phyloP scores from a whole-genome alignment of 495 filamentous ascomycete genomes.

The Aspergillus campestris region DNA sequence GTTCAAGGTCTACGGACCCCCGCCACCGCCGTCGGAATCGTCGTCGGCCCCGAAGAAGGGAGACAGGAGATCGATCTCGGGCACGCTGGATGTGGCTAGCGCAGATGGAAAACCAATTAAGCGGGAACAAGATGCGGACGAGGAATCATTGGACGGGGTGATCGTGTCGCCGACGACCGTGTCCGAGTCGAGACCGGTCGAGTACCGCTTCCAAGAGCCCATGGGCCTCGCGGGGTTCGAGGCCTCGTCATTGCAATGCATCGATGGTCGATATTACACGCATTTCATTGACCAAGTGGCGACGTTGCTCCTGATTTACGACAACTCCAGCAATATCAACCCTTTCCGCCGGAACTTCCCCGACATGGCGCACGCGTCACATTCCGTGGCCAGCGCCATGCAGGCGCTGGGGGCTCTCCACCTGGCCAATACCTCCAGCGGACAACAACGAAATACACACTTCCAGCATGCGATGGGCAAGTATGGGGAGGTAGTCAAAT shows the following conservation, averaged over 20 bases:
- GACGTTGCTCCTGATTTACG: conserved; percentile 31
- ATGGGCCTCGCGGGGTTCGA: conserved; percentile 13
- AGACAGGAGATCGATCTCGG: conserved; percentile 13
- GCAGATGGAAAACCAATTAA: conserved; percentile 7
- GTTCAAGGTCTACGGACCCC: conserved; percentile 34
- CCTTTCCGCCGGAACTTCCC: conserved; percentile 32
- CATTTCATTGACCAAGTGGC: conserved; percentile 34
- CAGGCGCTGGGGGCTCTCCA: conserved; percentile 37
- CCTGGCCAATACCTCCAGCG: conserved; percentile 31
- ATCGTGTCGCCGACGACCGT: conserved; percentile 18
- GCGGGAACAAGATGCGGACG: conserved; percentile 9
- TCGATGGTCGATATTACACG: conserved; percentile 27
- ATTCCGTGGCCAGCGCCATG: conserved; percentile 34
- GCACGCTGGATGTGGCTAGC: conserved; percentile 3
- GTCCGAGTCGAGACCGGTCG: conserved; percentile 6
- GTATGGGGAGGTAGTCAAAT: conserved; percentile 32
- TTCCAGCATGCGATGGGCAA: conserved; percentile 36
- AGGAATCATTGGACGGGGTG: conserved; percentile 7
- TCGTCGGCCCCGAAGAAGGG: conserved; percentile 13
- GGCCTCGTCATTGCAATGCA: conserved; percentile 16
- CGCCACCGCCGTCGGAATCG: conserved; percentile 11
- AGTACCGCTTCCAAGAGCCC: conserved; percentile 22
- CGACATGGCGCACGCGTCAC: conserved; percentile 27
- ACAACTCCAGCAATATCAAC: conserved; percentile 27
- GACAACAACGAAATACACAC: conserved; percentile 25